Base-by-base conservation (phyloP, 306 rosid genomes). In the Phaseolus lunatus region DNA sequence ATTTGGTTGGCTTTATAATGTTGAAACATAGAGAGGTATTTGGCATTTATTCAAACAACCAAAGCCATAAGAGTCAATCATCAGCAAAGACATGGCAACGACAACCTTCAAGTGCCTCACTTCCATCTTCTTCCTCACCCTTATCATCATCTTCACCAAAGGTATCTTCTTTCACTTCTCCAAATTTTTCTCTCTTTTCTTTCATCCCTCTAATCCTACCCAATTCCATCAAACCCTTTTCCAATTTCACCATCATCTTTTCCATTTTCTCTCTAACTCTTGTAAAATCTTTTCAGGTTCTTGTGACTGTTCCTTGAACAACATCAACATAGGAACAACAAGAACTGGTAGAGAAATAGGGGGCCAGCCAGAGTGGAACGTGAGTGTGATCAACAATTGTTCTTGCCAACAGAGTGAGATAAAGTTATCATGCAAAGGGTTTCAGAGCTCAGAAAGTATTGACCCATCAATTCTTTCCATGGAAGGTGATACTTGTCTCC, bases 301-400 rank as follows among this genome's bases (percentile, higher is more conserved):
- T 0, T 67, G 85, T 26, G 57, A 15, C 9, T 90, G 93, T 68
- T 71, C 81, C 15, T 50, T 73, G 81, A 82, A 87, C 73, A 56
- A 85, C 83, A 82, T 86, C 48, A 81, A 82, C 77, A 78, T 87
- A 24, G 88, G 86, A 20, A 87, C 91, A 11, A 48, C 16, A 41
- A 26, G 85, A 76, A 90, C 82, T 10, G 93, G 93, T 22, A 78
- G 82, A 53, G 79, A 52, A 59, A 29, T 78, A 3, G 14, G 57
- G 13, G 89, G 90, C 1, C 24, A 84, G 22, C 84, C 96, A 0
- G 96, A 87, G 79, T 85, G 96, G 96, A 52, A 82, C 12, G 90
- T 90, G 67, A 76, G 58, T 11, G 90, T 90, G 80, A 80, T 75
- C 57, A 90, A 90, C 82, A 87, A 73, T 24, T 87, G 93, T 37